Percentiles rank a stretch among this genome's conserved stretches.
Conservation (phyloP, 2,329 filamentous ascomycete species). For the Claviceps quebecensis region DNA sequence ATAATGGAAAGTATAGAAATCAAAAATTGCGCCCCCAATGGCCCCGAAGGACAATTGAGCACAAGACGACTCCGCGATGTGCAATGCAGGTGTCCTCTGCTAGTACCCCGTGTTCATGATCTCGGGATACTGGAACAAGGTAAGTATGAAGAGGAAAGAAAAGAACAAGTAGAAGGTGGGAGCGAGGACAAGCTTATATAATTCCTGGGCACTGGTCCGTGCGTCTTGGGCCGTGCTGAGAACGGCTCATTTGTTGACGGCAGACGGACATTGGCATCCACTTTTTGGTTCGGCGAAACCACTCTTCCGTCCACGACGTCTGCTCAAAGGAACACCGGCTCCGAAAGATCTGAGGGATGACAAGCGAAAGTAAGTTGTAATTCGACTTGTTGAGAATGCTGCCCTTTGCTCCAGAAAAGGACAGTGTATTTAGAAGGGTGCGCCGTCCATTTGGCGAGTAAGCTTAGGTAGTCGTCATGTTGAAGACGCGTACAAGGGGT, state of each 20-base stretch:
- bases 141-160: constrained; percentile 35
- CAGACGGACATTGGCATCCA: constrained; percentile 2
- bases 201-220: constrained; percentile 9
- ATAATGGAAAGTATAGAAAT: constrained; percentile 15
- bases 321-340: too few species aligned
- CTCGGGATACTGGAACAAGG: constrained; percentile 29
- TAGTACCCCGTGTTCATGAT: constrained; percentile 29
- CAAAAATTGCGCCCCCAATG: constrained; percentile 38
- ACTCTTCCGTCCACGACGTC: too few species aligned
- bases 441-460: too few species aligned
- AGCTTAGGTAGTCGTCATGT: too few species aligned
- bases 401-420: too few species aligned
- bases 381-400: too few species aligned
- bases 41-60: constrained; percentile 38
- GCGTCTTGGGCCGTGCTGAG: constrained; percentile 3
- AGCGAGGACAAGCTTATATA: constrained; percentile 11
- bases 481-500: too few species aligned
- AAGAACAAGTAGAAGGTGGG: constrained; percentile 8
- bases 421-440: too few species aligned
- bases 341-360: too few species aligned
- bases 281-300: not conserved
- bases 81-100: constrained; percentile 36
- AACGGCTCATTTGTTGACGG: not conserved
- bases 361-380: too few species aligned
- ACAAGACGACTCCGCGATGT: constrained; percentile 34